phyloP scores from a whole-genome alignment of 192 early-diverging fungal species.

The Coemansia sp. region DNA sequence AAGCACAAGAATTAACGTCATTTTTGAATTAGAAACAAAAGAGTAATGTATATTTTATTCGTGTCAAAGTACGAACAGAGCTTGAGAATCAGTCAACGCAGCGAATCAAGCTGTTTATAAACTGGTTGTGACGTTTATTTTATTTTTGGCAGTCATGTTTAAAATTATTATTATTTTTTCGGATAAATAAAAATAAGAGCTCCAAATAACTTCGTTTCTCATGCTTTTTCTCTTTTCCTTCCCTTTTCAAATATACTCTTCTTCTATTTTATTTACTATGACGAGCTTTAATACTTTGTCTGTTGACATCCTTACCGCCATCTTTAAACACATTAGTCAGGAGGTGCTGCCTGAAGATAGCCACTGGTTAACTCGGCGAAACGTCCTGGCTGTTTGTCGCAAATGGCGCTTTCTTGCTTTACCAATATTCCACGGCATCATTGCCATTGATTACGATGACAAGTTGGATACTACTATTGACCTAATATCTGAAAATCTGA shows the following conservation, averaged over 20 bases:
- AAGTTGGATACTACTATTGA: background rate
- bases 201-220: background rate
- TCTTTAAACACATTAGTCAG: background rate
- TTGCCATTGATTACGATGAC: background rate
- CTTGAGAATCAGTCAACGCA: background rate
- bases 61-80: no score
- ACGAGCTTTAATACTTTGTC: background rate
- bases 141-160: no score
- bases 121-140: no score
- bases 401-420: background rate
- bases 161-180: no score
- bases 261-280: background rate
- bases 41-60: background rate
- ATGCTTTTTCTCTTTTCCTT: background rate
- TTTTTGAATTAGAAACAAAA: background rate
- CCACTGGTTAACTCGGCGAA: background rate
- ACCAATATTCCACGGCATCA: background rate
- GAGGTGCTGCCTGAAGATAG: background rate
- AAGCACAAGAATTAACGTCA: constrained; percentile 72
- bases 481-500: background rate
- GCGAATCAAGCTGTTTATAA: no score
- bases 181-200: constrained; percentile 1
- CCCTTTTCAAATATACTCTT: background rate
- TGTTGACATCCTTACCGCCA: background rate
- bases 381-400: background rate